phyloP scores from a whole-genome alignment of 495 filamentous ascomycete genomes.

The Penicillium longicatenatum region DNA sequence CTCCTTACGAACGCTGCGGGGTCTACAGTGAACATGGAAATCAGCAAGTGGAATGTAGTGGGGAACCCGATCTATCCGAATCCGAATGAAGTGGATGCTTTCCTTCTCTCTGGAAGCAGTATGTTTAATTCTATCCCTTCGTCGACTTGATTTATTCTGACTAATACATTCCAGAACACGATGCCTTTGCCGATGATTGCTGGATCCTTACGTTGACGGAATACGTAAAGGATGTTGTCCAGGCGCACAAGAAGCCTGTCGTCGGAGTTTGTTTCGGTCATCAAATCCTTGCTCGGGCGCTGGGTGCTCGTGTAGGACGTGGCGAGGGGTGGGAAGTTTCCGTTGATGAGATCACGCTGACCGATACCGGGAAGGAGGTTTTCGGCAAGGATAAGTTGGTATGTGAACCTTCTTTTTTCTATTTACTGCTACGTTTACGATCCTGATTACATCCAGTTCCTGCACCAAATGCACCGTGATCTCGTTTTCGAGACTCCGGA shows the following conservation, averaged over 20 bases:
- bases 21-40: constrained; percentile 28
- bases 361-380: constrained; percentile 63
- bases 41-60: constrained; percentile 69
- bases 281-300: constrained; percentile 79
- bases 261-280: constrained; percentile 92
- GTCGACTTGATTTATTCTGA: background rate
- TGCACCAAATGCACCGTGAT: constrained; percentile 90
- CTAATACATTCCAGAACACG: constrained; percentile 39
- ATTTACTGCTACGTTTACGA: background rate
- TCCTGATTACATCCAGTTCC: constrained; percentile 43
- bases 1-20: constrained; percentile 51
- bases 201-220: constrained; percentile 75
- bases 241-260: constrained; percentile 58
- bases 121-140: constrained; percentile 1
- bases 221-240: constrained; percentile 57
- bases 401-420: background rate
- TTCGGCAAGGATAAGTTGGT: constrained; percentile 70
- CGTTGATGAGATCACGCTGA: constrained; percentile 66
- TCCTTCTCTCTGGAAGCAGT: constrained; percentile 75
- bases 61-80: constrained; percentile 57
- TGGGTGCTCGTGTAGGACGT: constrained; percentile 65
- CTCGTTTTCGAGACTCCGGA: constrained; percentile 64
- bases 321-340: constrained; percentile 76
- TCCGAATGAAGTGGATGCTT: constrained; percentile 68
- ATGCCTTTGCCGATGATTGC: constrained; percentile 61